Conservation (phyloP, 2,329 filamentous ascomycete species). For the Neonectria ditissima region DNA sequence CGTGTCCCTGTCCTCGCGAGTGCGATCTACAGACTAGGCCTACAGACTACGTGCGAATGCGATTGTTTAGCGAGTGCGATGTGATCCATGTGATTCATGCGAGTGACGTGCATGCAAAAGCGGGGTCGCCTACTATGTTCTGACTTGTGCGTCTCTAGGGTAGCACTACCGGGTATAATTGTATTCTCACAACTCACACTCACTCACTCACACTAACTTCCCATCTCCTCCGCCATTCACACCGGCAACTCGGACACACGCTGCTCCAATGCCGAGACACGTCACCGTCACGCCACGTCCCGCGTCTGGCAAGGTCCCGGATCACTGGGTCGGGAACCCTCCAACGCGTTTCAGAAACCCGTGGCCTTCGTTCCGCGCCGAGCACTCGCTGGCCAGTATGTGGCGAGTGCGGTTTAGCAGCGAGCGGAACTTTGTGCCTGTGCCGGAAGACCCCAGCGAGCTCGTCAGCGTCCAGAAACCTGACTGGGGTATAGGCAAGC, state of each 20-base stretch:
- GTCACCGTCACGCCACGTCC: neutral
- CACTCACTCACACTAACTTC: neutral
- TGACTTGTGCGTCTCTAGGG: neutral
- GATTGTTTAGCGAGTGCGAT: neutral
- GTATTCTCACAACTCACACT: neutral
- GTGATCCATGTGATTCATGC: neutral
- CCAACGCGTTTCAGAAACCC: neutral
- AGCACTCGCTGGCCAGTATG: slow-evolving; percentile 1
- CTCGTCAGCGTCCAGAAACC: slow-evolving; percentile 10
- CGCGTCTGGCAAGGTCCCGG: neutral
- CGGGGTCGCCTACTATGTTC: too few relatives aligned
- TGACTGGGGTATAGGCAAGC: slow-evolving; percentile 55
- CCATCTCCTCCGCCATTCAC: neutral
- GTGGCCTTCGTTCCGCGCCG: neutral
- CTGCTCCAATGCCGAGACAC: neutral
- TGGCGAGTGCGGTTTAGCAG: slow-evolving; percentile 12
- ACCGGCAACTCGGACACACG: neutral
- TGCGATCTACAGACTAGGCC: neutral
- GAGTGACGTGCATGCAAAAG: neutral
- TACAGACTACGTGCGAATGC: neutral
- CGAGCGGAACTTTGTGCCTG: slow-evolving; percentile 13
- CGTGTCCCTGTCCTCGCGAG: neutral
- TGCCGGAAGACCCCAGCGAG: slow-evolving; percentile 15
- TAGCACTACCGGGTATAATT: neutral
- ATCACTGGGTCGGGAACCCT: neutral